Base-by-base conservation (phyloP, 345 rosid species). In the Syzygium oleosum region DNA sequence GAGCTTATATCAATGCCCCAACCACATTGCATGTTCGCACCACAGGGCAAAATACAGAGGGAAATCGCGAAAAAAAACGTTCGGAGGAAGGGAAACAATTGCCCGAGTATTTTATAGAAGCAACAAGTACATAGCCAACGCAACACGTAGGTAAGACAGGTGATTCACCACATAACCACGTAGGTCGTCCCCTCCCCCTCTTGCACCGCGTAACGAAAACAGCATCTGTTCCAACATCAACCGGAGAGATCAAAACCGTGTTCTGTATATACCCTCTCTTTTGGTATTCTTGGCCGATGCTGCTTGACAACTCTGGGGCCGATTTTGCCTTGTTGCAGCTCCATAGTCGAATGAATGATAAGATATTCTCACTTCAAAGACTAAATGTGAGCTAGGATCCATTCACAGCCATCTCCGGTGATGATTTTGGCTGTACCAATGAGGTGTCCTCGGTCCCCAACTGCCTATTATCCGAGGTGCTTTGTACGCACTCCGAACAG, bases 351-450 rank as follows among this genome's bases (percentile, higher is more conserved):
- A 73, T 73, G 83, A 73, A 73, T 73, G 83, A 38, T 10, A 38
- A 73, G 86, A n/a, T 55, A 41, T 12, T 55, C 46, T 52, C 86
- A 52, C 59, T 55, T 55, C 25, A 4, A 16, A 38, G 61, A 80
- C 83, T 90, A 85, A 52, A 27, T 51, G 49, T 31, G 58, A 61
- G 80, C 54, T 59, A 98, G 46, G 99, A 95, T 90, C 99, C 99
- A 89, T 96, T 96, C 90, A 96, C 97, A 59, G 98, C 92, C 99
- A 96, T 96, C 90, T 96, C 98, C 4, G 98, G 93, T 49, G 99
- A 94, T 55, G 99, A 94, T 73, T 93, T 94, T 23, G 95, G 95
- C 6, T 96, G 92, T 89, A 95, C 90, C 90, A 95, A 90, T 12
- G 93, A 90, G 49, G 91, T 87, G 85, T 96, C 97, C 84, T 98